Conservation (phyloP, 371 early-diverging fungal species). For the Gilbertella persicaria region DNA sequence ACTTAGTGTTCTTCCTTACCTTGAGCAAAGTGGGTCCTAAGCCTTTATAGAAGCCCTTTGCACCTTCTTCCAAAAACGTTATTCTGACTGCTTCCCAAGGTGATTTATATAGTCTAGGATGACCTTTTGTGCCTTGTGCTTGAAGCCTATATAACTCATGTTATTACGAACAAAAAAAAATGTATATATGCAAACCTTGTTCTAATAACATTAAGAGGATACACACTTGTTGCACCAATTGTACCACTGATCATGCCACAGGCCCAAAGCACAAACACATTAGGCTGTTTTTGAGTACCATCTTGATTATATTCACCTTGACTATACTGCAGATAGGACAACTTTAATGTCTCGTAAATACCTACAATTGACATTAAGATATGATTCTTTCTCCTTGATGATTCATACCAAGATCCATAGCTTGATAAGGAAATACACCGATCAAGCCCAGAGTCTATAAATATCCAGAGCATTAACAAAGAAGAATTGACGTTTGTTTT, state of each 20-base stretch:
- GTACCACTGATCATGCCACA: slow-evolving; percentile 74
- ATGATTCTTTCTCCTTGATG: background rate
- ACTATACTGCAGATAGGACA: slow-evolving; percentile 56
- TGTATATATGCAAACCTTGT: slow-evolving; percentile 56
- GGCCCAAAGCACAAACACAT: slow-evolving; percentile 53
- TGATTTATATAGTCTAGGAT: slow-evolving; percentile 65
- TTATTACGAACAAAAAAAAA: background rate
- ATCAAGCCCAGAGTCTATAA: slow-evolving; percentile 58
- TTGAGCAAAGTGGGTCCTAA: slow-evolving; percentile 73
- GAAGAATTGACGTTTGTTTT: too few relatives aligned
- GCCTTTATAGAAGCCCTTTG: slow-evolving; percentile 87
- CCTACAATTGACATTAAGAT: slow-evolving; percentile 14
- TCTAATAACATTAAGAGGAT: slow-evolving; percentile 70
- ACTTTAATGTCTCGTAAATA: slow-evolving; percentile 74
- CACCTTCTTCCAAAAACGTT: slow-evolving; percentile 71
- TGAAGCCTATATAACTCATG: slow-evolving; percentile 55
- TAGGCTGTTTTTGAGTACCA: slow-evolving; percentile 40
- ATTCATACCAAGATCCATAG: slow-evolving; percentile 63
- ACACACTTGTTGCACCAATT: slow-evolving; percentile 67
- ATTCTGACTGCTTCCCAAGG: slow-evolving; percentile 67
- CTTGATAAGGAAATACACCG: slow-evolving; percentile 82
- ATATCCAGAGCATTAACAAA: too few relatives aligned
- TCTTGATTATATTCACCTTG: slow-evolving; percentile 31
- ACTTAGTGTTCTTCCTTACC: slow-evolving; percentile 33
- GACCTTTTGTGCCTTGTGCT: slow-evolving; percentile 78